A percentile compares a stretch with the other conserved stretches of the same genome.
Conservation (phyloP, 305 asterid species). For the Withania somnifera region DNA sequence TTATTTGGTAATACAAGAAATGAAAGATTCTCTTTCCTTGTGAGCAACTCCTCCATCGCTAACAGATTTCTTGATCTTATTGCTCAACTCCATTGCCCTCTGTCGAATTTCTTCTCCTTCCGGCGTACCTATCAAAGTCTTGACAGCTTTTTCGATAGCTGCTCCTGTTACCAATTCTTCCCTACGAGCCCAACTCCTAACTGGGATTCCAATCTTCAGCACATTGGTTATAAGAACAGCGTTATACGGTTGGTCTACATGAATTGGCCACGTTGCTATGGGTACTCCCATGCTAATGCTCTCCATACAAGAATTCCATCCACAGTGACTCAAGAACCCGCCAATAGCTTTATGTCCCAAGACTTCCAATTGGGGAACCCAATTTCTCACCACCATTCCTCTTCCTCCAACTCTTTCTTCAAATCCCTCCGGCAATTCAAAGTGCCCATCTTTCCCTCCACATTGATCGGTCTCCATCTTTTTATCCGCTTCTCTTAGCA, state of each 20-base stretch:
- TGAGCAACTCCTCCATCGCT: slow-evolving; percentile 28
- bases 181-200: slow-evolving; percentile 29
- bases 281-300: slow-evolving; percentile 66
- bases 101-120: slow-evolving; percentile 40
- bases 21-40: slow-evolving; percentile 37
- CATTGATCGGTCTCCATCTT: slow-evolving; percentile 12
- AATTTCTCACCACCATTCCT: slow-evolving; percentile 43
- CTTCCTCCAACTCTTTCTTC: slow-evolving; percentile 35
- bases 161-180: slow-evolving; percentile 27
- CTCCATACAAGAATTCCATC: slow-evolving; percentile 84
- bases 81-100: slow-evolving; percentile 27
- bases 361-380: slow-evolving; percentile 79
- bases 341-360: slow-evolving; percentile 41
- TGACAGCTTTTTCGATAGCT: slow-evolving; percentile 21
- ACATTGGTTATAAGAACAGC: slow-evolving; percentile 28
- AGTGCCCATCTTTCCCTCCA: not conserved
- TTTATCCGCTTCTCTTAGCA: slow-evolving; percentile 49
- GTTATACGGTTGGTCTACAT: slow-evolving; percentile 61
- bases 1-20: slow-evolving; percentile 39
- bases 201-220: slow-evolving; percentile 30
- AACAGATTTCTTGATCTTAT: slow-evolving; percentile 18
- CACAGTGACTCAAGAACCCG: slow-evolving; percentile 77
- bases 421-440: slow-evolving; percentile 28
- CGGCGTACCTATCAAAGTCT: slow-evolving; percentile 39
- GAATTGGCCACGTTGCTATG: slow-evolving; percentile 76